Evolutionary conservation across 768 basidiomycete genomes (phyloP), one percentile per base, ranked within the genome.

Genomic region (Russula abietina): DNA sequence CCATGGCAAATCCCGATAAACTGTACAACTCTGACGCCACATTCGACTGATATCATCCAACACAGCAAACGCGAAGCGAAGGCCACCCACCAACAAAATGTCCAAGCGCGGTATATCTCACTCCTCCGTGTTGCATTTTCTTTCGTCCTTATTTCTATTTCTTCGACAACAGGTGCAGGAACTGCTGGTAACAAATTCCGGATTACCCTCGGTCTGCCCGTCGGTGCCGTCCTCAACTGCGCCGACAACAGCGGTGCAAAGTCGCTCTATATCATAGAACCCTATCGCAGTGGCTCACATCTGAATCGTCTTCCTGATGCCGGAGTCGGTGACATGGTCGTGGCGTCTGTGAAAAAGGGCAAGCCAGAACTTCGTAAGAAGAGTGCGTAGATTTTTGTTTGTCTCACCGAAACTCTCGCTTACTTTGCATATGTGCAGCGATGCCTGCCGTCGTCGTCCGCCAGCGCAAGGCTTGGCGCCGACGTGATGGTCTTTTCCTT

Each of bases 281-380:
- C 97, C 59, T 94, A 86, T 73, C 91, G 95, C 57, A 91, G 90
- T 75, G 97, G 97, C 76, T 89, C 97, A 67, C 93, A 89, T 75
- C 85, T 98, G 55, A 98, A 98, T 85, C 84, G 97, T 78, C 83
- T 98, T 65, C 97, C 97, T 66, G 96, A 97, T 75, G 94, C 91
- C 66, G 89, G 88, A 81, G 91, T 92, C 62, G 91, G 92, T 61
- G 93, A 94, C 75, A 94, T 95, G 93, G 86, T 95, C 65, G 90
- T 96, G 63, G 93, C 92, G 62, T 93, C 90, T 57, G 97, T 99
- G 72, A 98, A 99, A 86, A 98, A 98, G 84, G 97, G 97, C 76
- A 98, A 99, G 81, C 97, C 97, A 39, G 97, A 99, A 79, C 78
- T 99, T 74, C 87, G 97, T 79, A 99, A 99, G 83, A 99, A 99